Conservation (phyloP, 2,329 filamentous ascomycete genomes). For the Hypoxylon sp. region DNA sequence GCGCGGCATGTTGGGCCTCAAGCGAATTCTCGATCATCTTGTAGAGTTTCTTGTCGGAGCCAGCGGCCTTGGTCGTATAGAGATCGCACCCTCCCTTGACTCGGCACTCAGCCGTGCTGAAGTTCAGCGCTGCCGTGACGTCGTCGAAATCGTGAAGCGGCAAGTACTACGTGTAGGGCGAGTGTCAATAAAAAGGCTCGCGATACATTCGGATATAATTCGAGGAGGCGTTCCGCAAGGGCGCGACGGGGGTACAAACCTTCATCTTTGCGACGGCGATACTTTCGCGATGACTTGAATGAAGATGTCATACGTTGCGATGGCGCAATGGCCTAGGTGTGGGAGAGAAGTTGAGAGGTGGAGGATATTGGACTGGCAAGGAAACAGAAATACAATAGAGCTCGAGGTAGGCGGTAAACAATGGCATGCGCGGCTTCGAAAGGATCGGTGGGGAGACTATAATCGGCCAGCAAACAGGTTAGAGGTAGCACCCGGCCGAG, state of each 20-base stretch:
- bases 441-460: slow-evolving; percentile 1
- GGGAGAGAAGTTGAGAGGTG: background rate
- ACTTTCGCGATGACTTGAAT: slow-evolving; percentile 25
- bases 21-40: slow-evolving; percentile 93
- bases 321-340: slow-evolving; percentile 2
- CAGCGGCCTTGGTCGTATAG: slow-evolving; percentile 96
- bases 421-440: slow-evolving; percentile 4
- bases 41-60: slow-evolving; percentile 96
- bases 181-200: slow-evolving; percentile 10
- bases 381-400: slow-evolving; percentile 11
- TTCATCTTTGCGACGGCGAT: slow-evolving; percentile 47
- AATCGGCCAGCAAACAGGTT: slow-evolving; percentile 6
- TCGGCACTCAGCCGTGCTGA: slow-evolving; percentile 92
- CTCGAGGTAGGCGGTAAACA: slow-evolving; percentile 3
- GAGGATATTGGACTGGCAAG: background rate
- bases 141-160: slow-evolving; percentile 91
- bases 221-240: background rate
- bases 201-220: background rate
- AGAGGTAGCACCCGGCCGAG: slow-evolving; percentile 13
- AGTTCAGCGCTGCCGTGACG: slow-evolving; percentile 93
- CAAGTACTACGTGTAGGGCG: slow-evolving; percentile 74
- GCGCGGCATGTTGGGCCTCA: slow-evolving; percentile 89
- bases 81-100: slow-evolving; percentile 95
- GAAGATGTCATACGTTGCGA: slow-evolving; percentile 28
- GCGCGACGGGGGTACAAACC: slow-evolving; percentile 39